Conservation (phyloP, 1,284 basidiomycete genomes). For the Sporisorium scitamineum region DNA sequence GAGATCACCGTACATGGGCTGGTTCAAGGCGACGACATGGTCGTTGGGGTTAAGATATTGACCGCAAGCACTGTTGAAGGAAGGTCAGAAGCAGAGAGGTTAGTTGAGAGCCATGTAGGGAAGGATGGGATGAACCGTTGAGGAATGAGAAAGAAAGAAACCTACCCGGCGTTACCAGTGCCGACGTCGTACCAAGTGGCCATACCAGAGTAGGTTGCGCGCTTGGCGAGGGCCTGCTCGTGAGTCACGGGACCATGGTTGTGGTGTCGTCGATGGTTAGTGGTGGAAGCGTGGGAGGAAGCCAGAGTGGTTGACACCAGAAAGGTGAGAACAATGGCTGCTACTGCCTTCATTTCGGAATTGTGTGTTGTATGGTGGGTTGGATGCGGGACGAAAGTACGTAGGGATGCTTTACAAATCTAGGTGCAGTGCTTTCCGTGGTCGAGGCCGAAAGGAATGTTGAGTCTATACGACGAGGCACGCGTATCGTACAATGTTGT, state of each 20-base stretch:
- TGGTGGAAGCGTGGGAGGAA: slow-evolving; percentile 22
- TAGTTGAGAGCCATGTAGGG: slow-evolving; percentile 1
- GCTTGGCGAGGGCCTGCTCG: slow-evolving; percentile 42
- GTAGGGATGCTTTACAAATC: slow-evolving; percentile 10
- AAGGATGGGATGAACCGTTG: not conserved
- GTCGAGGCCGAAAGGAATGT: slow-evolving; percentile 29
- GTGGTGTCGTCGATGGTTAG: slow-evolving; percentile 36
- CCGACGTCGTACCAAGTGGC: slow-evolving; percentile 64
- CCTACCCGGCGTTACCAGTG: slow-evolving; percentile 59
- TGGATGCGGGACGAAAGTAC: slow-evolving; percentile 6
- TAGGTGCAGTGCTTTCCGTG: slow-evolving; percentile 6
- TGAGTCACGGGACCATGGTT: slow-evolving; percentile 23
- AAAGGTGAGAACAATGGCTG: slow-evolving; percentile 32
- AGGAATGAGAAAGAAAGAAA: not conserved
- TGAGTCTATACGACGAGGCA: slow-evolving; percentile 9
- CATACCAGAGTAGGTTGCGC: slow-evolving; percentile 49
- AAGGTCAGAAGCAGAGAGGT: not conserved
- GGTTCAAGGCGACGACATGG: slow-evolving; percentile 61
- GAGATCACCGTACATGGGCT: slow-evolving; percentile 62
- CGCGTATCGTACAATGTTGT: slow-evolving; percentile 1
- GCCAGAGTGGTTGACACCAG: slow-evolving; percentile 38
- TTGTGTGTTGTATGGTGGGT: not conserved
- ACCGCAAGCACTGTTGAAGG: slow-evolving; percentile 54
- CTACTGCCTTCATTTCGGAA: slow-evolving; percentile 34
- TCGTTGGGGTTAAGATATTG: slow-evolving; percentile 42